Evolutionary conservation across 306 rosid species (phyloP), one percentile per base, ranked within the genome.

Genomic region (Pueraria montana): DNA sequence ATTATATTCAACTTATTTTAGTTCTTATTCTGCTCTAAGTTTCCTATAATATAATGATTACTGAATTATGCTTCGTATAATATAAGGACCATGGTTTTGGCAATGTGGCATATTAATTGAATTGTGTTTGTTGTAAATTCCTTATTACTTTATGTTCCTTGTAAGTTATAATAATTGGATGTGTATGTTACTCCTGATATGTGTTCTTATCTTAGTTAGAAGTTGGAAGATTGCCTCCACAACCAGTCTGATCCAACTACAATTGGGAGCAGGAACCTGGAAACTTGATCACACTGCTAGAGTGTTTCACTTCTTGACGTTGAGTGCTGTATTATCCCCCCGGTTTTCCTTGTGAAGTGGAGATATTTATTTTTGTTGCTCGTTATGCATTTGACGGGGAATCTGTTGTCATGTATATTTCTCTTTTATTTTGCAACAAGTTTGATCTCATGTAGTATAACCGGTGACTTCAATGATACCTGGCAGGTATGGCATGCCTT

Each of bases 231-330:
- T 65, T 8, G 48, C 24, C 3, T 8, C 13, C 11, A 36, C 13
- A 34, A 30, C 24, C 20, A 64, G 71, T 64, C 24, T 65, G 26
- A 65, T 65, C 8, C 11, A 17, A 38, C 38, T 65, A 34, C 71
- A n/a, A 34, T 8, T 65, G 14, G 26, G 72, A 63, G 70, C 45
- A 16, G 70, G 70, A 63, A 32, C 23, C 70, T 63, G 43, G 45
- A 20, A 63, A 16, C 43, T 63, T 20, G 20, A 63, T 30, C 6
- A 23, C 66, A 11, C 17, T 59, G 9, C 68, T 27, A 12, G n/a
- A 20, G 65, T 62, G 40, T 13, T 62, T 62, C 68, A 26, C 36
- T 61, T 61, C 40, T 62, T 58, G 32, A 26, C n/a, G 10, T 27
- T 63, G 42, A 14, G 21, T 12, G 66, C 3, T 58, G 14, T 58